These are phyloP conservation scores for Prunus kanzakura DNA, from an alignment of 306 rosid species.

Conservation along the genomic window DNA sequence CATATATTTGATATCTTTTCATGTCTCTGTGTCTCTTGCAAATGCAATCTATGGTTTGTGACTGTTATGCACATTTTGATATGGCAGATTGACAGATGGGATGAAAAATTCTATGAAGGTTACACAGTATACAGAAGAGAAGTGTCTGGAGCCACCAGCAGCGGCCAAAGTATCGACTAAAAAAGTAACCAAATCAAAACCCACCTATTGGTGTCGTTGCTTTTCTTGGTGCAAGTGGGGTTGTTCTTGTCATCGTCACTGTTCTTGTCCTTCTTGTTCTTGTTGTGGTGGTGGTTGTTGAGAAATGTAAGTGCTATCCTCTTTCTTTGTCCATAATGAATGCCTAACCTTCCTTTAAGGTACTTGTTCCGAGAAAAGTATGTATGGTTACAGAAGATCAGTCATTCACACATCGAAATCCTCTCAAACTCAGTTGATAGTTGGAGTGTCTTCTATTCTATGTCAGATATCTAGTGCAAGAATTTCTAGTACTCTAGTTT, in stretches of 20 bases:
- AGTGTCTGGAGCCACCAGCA: constrained; percentile 10
- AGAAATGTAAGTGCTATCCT: not conserved
- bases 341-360: not conserved
- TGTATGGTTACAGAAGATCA: not conserved
- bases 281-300: not conserved
- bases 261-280: constrained; percentile 13
- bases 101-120: not conserved
- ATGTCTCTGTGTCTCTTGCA: not conserved
- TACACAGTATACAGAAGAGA: constrained; percentile 3
- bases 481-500: not conserved
- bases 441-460: not conserved
- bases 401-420: not conserved
- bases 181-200: constrained; percentile 8
- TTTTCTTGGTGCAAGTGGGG: constrained; percentile 34
- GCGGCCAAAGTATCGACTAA: constrained; percentile 6
- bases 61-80: not conserved
- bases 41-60: not conserved
- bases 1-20: not conserved
- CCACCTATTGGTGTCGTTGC: constrained; percentile 27
- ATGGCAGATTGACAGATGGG: constrained; percentile 14
- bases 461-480: not conserved
- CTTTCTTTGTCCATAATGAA: not conserved
- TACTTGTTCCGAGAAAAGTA: not conserved
- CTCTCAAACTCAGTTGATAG: not conserved
- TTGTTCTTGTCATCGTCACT: constrained; percentile 11